Evolutionary conservation across 495 filamentous ascomycete genomes (phyloP).

Genomic region (Hypoxylon perforatum): DNA sequence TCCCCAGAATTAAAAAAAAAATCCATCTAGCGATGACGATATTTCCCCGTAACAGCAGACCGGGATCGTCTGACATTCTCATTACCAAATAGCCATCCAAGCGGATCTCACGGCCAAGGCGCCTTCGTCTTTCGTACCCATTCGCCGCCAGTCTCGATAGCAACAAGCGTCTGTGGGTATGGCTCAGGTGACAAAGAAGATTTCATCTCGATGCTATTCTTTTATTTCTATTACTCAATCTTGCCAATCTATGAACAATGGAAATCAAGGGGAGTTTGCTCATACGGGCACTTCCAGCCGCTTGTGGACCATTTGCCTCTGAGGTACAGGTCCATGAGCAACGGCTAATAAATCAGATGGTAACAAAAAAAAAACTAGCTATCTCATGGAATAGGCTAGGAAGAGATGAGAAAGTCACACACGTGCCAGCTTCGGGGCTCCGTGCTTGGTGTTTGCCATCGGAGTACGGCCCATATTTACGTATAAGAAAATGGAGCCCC

Average conservation of each 20-base stretch:
- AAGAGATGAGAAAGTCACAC: constrained; percentile 16
- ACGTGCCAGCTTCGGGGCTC: constrained; percentile 34
- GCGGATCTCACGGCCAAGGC: constrained; percentile 38
- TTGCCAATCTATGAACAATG: constrained; percentile 50
- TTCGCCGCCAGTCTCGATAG: constrained; percentile 41
- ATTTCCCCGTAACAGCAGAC: constrained; percentile 36
- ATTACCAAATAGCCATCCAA: constrained; percentile 48
- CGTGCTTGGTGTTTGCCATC: constrained; percentile 38
- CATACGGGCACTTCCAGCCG: constrained; percentile 3
- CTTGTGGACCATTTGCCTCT: constrained; percentile 4
- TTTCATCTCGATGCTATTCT: constrained; percentile 42
- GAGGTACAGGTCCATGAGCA: constrained; percentile 9
- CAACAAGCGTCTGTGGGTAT: constrained; percentile 44
- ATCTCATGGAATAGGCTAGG: constrained; percentile 20
- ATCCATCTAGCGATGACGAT: constrained; percentile 40
- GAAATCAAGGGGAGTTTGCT: constrained; percentile 41
- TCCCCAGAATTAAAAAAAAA: constrained; percentile 22
- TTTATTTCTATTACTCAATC: constrained; percentile 55
- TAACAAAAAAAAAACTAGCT: constrained; percentile 26
- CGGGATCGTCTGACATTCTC: constrained; percentile 39
- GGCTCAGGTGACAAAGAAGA: constrained; percentile 53
- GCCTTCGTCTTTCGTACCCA: constrained; percentile 25
- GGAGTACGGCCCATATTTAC: constrained; percentile 35
- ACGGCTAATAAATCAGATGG: constrained; percentile 35
- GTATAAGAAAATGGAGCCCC: constrained; percentile 23